Base-by-base conservation (phyloP, 202 grass and related monocot species). In the Panicum hallii region DNA sequence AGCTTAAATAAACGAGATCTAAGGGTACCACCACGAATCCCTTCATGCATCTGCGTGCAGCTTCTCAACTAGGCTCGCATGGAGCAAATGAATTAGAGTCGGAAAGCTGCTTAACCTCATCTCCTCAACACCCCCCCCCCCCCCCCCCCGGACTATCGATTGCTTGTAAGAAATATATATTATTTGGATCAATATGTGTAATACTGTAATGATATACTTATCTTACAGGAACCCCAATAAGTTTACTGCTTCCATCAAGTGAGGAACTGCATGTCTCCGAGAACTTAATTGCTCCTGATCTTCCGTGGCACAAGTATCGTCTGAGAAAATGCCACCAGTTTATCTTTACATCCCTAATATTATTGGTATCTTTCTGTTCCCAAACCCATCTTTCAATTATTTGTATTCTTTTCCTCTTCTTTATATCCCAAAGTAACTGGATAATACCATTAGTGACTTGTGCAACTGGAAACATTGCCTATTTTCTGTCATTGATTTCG, bases 311-410 rank as follows among this genome's bases (percentile, higher is more conserved):
- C 80, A 66, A 48, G 28, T 75, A 15, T 58, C 87, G 17, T 64
- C 65, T 3, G 58, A 82, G 20, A 87, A 82, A 64, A 78, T 42
- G 41, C 22, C 85, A 1, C 93, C 95, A 22, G 90, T 97, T 58
- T 97, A 97, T 84, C 82, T 97, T 53, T 97, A 94, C 88, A 97
- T 97, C 63, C 95, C 95, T 74, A 97, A 97, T 79, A 89, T 97
- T 26, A 90, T 91, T 69, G 94, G 94, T 94, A 58, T 9, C 75
- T 57, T 68, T 12, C 34, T 80, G 63, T 68, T 81, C 16, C 65
- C 23, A 69, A 10, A 52, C 70, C 8, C 17, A 74, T 72, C 23
- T 26, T 53, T 6, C 22, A 43, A n/a, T 54, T 0, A 74, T 54
- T 71, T 34, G 52, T 73, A 15, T 16, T 20, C 36, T 36, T 53